These are phyloP conservation scores for Pleoardoris graminearum DNA, from an alignment of 2,329 filamentous ascomycete genomes.

Conservation along the genomic window DNA sequence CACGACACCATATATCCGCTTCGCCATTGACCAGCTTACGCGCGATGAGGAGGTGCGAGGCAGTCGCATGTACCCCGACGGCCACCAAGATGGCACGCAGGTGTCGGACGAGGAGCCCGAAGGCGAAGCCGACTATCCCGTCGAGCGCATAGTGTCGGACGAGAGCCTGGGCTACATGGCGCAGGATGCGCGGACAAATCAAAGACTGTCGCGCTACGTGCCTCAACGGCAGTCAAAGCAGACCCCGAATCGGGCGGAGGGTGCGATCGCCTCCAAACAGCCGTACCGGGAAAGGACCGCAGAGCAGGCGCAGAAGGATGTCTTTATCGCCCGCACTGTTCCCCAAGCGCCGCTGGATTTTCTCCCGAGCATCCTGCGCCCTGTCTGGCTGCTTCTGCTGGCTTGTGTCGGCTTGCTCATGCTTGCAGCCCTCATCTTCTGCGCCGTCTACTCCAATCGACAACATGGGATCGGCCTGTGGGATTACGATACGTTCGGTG, in stretches of 20 bases:
- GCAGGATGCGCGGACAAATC: conserved; percentile 36
- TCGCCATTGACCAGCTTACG: conserved; percentile 86
- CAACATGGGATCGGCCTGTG: conserved; percentile 64
- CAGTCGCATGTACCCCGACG: conserved; percentile 53
- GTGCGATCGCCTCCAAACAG: conserved; percentile 6
- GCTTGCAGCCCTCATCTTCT: conserved; percentile 72
- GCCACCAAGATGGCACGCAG: conserved; percentile 5
- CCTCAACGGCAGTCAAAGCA: conserved; percentile 24
- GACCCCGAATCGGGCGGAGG: conserved; percentile 11
- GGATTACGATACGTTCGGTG: conserved; percentile 69
- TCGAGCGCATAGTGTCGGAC: conserved; percentile 54
- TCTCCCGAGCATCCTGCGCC: conserved; percentile 71
- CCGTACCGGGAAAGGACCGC: conserved; percentile 10
- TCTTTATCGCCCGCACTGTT: conserved; percentile 54
- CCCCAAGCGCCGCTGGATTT: conserved; percentile 62
- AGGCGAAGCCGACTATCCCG: conserved; percentile 51
- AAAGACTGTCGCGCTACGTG: conserved; percentile 32
- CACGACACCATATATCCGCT: conserved; percentile 84
- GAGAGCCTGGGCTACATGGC: conserved; percentile 44
- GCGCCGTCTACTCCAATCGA: conserved; percentile 54
- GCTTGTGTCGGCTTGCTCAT: conserved; percentile 68
- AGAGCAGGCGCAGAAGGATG: conserved; percentile 36
- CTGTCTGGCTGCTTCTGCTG: conserved; percentile 64
- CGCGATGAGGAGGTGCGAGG: conserved; percentile 67
- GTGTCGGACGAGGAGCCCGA: conserved; percentile 14